These are phyloP conservation scores for Diplodia intermedia DNA, from an alignment of 2,329 filamentous ascomycete genomes.

Conservation along the genomic window DNA sequence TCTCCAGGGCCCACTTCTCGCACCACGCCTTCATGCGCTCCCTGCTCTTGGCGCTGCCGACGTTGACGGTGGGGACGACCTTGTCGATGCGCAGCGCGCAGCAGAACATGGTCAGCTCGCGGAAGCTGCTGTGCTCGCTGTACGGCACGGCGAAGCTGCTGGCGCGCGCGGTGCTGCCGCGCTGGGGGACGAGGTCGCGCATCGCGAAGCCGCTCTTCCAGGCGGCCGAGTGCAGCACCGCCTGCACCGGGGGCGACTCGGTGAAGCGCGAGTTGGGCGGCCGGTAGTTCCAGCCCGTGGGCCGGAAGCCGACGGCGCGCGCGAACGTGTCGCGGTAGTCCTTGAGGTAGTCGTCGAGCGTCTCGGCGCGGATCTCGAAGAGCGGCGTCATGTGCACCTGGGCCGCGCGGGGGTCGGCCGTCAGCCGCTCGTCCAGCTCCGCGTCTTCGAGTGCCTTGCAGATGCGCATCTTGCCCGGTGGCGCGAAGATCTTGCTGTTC, in stretches of 20 bases:
- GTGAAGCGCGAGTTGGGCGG: conserved; percentile 69
- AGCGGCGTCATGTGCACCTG: conserved; percentile 98
- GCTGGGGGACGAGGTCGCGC: conserved; percentile 77
- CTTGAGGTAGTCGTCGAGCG: conserved; percentile 85
- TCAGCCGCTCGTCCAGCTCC: conserved; percentile 79
- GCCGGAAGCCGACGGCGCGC: conserved; percentile 87
- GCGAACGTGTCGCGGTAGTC: conserved; percentile 81
- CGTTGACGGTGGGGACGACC: conserved; percentile 92
- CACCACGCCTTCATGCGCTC: conserved; percentile 72
- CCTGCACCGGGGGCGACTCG: conserved; percentile 68
- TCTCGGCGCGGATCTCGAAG: conserved; percentile 91
- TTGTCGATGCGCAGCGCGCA: conserved; percentile 86
- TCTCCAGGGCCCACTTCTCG: conserved; percentile 68
- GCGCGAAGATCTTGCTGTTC: conserved; percentile 86
- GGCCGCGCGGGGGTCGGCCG: conserved; percentile 78
- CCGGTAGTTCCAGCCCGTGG: conserved; percentile 92
- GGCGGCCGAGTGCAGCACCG: conserved; percentile 68
- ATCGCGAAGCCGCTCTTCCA: conserved; percentile 80
- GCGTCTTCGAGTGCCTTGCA: conserved; percentile 84
- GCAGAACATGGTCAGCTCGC: conserved; percentile 92
- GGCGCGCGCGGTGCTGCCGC: conserved; percentile 81
- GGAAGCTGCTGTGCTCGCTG: conserved; percentile 92
- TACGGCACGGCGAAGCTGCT: conserved; percentile 95
- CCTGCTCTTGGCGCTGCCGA: conserved; percentile 67
- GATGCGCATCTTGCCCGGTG: conserved; percentile 81